Evolutionary conservation across 495 filamentous ascomycete genomes (phyloP).

Genomic region (Penicillium atrosanguineum): DNA sequence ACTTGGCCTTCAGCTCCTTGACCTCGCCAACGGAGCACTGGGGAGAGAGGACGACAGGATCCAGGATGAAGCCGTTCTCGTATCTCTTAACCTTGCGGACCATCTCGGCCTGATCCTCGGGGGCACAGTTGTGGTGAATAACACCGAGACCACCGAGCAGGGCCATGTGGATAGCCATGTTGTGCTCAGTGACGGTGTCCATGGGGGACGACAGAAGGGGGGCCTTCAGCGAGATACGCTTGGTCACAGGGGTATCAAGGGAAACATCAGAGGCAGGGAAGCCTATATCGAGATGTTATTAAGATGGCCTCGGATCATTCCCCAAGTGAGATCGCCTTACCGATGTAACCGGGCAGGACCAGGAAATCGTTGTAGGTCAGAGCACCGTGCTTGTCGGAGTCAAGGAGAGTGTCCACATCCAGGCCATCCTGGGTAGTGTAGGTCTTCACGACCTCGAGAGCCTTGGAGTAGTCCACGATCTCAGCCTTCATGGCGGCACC

Average conservation of each 20-base stretch:
- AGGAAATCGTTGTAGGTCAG: conserved; percentile 83
- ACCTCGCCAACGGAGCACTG: conserved; percentile 87
- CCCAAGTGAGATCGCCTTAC: conserved; percentile 36
- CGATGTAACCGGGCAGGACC: conserved; percentile 64
- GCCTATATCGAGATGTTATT: conserved; percentile 38
- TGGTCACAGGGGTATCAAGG: conserved; percentile 89
- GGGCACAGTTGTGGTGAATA: conserved; percentile 98
- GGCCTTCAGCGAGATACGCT: conserved; percentile 88
- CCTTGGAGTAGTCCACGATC: conserved; percentile 59
- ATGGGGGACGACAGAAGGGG: conserved; percentile 96
- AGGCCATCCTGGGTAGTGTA: conserved; percentile 81
- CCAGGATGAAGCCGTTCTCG: conserved; percentile 98
- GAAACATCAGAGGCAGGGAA: conserved; percentile 89
- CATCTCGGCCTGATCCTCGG: conserved; percentile 96
- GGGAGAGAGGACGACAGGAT: conserved; percentile 89
- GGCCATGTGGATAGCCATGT: conserved; percentile 99
- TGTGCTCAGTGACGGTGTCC: conserved; percentile 98
- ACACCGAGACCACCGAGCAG: conserved; percentile 94
- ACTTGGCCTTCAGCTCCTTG: conserved; percentile 89
- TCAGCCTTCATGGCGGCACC: conserved; percentile 45
- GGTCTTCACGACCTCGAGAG: conserved; percentile 71
- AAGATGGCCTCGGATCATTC: not conserved
- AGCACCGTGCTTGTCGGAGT: conserved; percentile 83
- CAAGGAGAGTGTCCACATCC: conserved; percentile 74
- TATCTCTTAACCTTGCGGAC: conserved; percentile 98